These are phyloP conservation scores for Senna tora DNA, from an alignment of 306 rosid species.

Conservation along the genomic window DNA sequence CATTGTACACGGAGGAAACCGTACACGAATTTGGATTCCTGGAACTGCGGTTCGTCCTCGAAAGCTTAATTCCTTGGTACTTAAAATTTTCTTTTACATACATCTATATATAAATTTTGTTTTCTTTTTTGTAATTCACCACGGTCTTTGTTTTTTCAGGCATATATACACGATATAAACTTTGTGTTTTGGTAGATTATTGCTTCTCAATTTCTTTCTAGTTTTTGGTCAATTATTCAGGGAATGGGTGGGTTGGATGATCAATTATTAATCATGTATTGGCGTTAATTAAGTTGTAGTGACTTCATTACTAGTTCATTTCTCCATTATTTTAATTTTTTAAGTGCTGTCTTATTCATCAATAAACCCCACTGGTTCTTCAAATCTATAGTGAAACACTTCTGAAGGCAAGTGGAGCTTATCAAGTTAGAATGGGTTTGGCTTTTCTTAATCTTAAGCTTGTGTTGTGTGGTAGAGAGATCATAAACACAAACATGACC, in stretches of 20 bases:
- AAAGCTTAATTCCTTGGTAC: slow-evolving; percentile 47
- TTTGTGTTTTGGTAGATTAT: slow-evolving; percentile 31
- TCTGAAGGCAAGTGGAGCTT: neutral
- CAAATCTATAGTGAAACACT: neutral
- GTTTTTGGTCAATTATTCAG: slow-evolving; percentile 21
- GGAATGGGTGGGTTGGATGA: slow-evolving; percentile 16
- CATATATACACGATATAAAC: neutral
- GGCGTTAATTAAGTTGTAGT: slow-evolving; percentile 8
- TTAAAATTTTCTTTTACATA: slow-evolving; percentile 28
- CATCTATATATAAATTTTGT: slow-evolving; percentile 31
- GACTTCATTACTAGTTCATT: neutral
- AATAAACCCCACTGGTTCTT: neutral
- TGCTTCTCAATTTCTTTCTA: slow-evolving; percentile 27
- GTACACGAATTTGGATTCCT: slow-evolving; percentile 50
- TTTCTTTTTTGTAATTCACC: neutral
- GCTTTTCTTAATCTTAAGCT: slow-evolving; percentile 20
- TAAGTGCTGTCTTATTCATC: neutral
- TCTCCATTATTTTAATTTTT: neutral
- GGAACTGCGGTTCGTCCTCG: slow-evolving; percentile 48
- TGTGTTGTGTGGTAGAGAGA: slow-evolving; percentile 28
- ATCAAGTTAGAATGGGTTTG: neutral
- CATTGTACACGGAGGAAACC: slow-evolving; percentile 56
- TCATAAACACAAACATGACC: slow-evolving; percentile 10
- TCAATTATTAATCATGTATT: neutral
- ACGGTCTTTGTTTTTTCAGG: slow-evolving; percentile 29